Base-by-base conservation (phyloP, 164 flowering plant species). In the Vitis riparia region DNA sequence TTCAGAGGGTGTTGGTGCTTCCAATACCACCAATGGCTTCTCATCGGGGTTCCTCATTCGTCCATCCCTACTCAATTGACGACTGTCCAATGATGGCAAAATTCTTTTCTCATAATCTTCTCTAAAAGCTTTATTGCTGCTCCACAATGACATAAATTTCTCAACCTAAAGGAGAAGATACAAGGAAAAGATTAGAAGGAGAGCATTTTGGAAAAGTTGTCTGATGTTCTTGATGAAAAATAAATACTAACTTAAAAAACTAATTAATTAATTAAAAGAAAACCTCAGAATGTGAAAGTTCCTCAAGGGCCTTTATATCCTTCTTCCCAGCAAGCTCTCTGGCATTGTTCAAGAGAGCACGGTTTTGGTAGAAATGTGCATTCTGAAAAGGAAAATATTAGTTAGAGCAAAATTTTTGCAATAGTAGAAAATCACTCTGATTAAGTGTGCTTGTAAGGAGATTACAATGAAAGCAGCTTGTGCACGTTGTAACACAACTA, bases 21-120 rank as follows among this genome's bases (percentile, higher is more conserved):
- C 91, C 5, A 44, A 32, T 8, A 49, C 72, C 62, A 86, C 79
- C 71, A 95, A 63, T 19, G 87, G 91, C 78, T 90, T 92, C 78
- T 91, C 98, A 70, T 84, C 91, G 8, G 90, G 89, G 74, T 92
- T 92, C 77, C 97, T 87, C 56, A 87, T 85, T 50, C 98, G 80
- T 14, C 97, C 97, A 78, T 94, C 99, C 75, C 87, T 81, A 58
- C 97, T 87, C 86, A 92, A 64, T 52, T 84, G 94, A 2, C 97
- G 87, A 50, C 27, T 67, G 51, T 94, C 99, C 71, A 95, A 81
- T 9, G 98, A 90, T n/a, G 73, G 61, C 79, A 91, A 71, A 62
- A 89, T 78, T 80, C 93, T 87, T 74, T 73, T 88, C 78, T 87
- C 90, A 72, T 95, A 95, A 77, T 92, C 96, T 72, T 83, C 92